Evolutionary conservation across 1,284 basidiomycete genomes (phyloP), one percentile per base, ranked within the genome.

Genomic region (Sanghuangporus sanghuang): DNA sequence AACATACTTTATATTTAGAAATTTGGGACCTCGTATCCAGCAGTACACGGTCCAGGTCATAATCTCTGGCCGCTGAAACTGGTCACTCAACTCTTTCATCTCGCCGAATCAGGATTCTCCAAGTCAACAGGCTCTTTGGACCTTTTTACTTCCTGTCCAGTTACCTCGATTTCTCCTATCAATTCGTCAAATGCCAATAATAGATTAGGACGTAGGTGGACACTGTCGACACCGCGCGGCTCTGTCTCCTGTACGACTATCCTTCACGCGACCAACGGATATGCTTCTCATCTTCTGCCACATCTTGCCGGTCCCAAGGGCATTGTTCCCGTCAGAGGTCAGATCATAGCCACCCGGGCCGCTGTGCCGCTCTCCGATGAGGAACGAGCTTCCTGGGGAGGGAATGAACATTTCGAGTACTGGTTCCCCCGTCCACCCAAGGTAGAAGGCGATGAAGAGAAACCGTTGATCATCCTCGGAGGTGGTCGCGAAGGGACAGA

Each of bases 231-330:
- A 0, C 81, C 83, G 0, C 81, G 89, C 36, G 90, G 91, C 2
- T 55, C 71, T 0, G 71, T 91, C 38, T 42, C 72, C 2, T 87
- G 88, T 67, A 73, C 79, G 11, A 82, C 83, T 64, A 78, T 95
- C 46, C 73, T 95, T 1, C 91, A 95, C 69, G 90, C 91, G 0
- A 93, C 90, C 3, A 94, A 95, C 68, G 92, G 76, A 0, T 92
- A 94, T 64, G 83, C 85, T 0, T 83, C 85, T 0, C 81, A 90
- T 69, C 81, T 82, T 32, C 78, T 93, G 9, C 85, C 87, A 0
- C 80, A 85, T 61, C 70, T 89, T 40, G 71, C 78, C 1, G 85
- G 85, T 0, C 76, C 79, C 3, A 62, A 68, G 0, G 82, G 82
- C 0, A 86, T 94, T 65, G 76, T 89, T 0, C 92, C 92, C 0